Evolutionary conservation across 495 filamentous ascomycete species (phyloP).

Genomic region (Podospora pseudoanserina): DNA sequence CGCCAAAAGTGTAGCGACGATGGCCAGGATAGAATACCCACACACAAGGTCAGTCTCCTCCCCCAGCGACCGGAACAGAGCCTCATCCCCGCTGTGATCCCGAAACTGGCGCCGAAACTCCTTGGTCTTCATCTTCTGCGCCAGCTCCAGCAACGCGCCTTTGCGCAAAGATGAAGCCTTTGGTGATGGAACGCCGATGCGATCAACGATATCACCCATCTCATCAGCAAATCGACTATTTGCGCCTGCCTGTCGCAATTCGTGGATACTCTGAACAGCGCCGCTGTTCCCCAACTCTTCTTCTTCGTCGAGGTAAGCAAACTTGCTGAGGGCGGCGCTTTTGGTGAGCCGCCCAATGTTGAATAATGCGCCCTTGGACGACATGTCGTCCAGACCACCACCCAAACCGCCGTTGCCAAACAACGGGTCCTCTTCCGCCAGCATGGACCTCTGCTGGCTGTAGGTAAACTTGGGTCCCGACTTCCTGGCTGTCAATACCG

Average conservation of each 20-base stretch:
- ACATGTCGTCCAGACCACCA: constrained; percentile 26
- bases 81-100: constrained; percentile 66
- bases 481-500: constrained; percentile 24
- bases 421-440: constrained; percentile 41
- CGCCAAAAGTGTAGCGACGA: constrained; percentile 54
- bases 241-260: constrained; percentile 79
- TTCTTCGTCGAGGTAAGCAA: constrained; percentile 40
- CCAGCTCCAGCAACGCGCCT: constrained; percentile 61
- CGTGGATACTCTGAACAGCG: constrained; percentile 78
- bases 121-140: constrained; percentile 65
- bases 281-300: constrained; percentile 55
- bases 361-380: constrained; percentile 36
- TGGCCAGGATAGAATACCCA: constrained; percentile 54
- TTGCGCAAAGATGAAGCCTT: constrained; percentile 47
- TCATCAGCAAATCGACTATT: constrained; percentile 79
- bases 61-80: constrained; percentile 56
- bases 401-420: constrained; percentile 26
- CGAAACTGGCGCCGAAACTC: constrained; percentile 66
- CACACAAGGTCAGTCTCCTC: constrained; percentile 55
- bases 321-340: constrained; percentile 27
- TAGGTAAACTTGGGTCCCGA: constrained; percentile 44
- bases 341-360: constrained; percentile 38
- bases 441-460: constrained; percentile 46
- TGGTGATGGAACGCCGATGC: constrained; percentile 61
- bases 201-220: constrained; percentile 77